Base-by-base conservation (phyloP, 768 basidiomycete species). In the Lactifluus echinatus region DNA sequence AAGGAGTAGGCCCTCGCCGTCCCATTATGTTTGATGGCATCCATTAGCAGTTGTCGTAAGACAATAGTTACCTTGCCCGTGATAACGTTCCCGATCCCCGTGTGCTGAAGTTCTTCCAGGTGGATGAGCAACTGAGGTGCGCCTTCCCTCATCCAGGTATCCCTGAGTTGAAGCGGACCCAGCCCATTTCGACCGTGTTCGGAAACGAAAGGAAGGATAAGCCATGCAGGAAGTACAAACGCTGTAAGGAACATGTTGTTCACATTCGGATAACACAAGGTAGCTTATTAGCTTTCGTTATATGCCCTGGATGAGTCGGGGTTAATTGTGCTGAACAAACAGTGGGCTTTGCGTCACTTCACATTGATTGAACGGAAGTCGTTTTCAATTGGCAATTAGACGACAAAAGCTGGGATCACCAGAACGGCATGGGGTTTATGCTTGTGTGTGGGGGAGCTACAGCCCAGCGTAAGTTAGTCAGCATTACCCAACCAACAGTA, bases 141-240 rank as follows among this genome's bases (percentile, higher is more conserved):
- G 10, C n/a, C n/a, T n/a, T n/a, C n/a, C n/a, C 15, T 17, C 4
- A 1, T 24, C n/a, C 12, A 12, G n/a, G 14, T 14, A 47, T n/a
- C 42, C 29, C 19, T 4, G 14, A 15, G 19, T 12, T 11, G n/a
- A 36, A n/a, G 23, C 36, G n/a, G 7, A 57, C 51, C 52, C 1
- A 47, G 62, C 48, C 61, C 61, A 53, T n/a, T 56, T 31, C 53
- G 33, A 48, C 53, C 52, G 36, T 43, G 19, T 10, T 55, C 50
- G 26, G 4, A 45, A 12, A 14, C 2, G 26, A 45, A 12, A 21
- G 50, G 31, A 3, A 50, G 33, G 26, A 37, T 14, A 19, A 36
- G 15, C 14, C 15, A 42, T 0, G 55, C 23, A 24, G 14, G 28
- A 23, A 56, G 23, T 4, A 43, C 34, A 17, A 21, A 24, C 10